Conservation (phyloP, 2,329 filamentous ascomycete genomes). For the Aschersonia sp. region DNA sequence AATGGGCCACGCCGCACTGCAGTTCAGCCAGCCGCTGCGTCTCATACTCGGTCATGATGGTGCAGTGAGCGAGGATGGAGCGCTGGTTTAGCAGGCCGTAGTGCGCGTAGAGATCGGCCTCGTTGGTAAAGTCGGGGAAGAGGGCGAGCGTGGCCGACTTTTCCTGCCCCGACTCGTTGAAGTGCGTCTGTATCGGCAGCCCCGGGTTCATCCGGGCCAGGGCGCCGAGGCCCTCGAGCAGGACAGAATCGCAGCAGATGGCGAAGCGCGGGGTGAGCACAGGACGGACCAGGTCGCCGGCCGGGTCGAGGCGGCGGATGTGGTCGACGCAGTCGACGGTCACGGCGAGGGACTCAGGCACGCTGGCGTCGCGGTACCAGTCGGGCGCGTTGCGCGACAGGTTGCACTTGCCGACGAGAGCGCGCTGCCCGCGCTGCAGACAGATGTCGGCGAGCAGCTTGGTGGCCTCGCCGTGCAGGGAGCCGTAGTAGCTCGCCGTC, state of each 20-base stretch:
- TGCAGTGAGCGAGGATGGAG: slow-evolving; percentile 53
- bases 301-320: slow-evolving; percentile 29
- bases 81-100: slow-evolving; percentile 38
- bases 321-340: slow-evolving; percentile 34
- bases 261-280: slow-evolving; percentile 46
- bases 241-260: slow-evolving; percentile 39
- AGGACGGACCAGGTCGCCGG: slow-evolving; percentile 26
- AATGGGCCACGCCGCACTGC: slow-evolving; percentile 47
- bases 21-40: slow-evolving; percentile 28
- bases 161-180: slow-evolving; percentile 50
- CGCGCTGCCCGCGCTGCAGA: slow-evolving; percentile 37
- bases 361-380: slow-evolving; percentile 33
- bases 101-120: slow-evolving; percentile 43
- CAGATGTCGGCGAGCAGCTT: slow-evolving; percentile 40
- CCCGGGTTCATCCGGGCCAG: slow-evolving; percentile 31
- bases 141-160: slow-evolving; percentile 36
- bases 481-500: slow-evolving; percentile 46
- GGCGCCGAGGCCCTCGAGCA: slow-evolving; percentile 39
- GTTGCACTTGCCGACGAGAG: slow-evolving; percentile 47
- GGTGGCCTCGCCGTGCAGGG: slow-evolving; percentile 40
- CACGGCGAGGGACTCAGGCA: slow-evolving; percentile 30
- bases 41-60: slow-evolving; percentile 43
- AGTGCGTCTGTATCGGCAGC: slow-evolving; percentile 50
- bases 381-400: slow-evolving; percentile 43
- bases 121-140: slow-evolving; percentile 39